Conservation (phyloP, 1,139 yeast genomes). For the Yueomyces sp. region DNA sequence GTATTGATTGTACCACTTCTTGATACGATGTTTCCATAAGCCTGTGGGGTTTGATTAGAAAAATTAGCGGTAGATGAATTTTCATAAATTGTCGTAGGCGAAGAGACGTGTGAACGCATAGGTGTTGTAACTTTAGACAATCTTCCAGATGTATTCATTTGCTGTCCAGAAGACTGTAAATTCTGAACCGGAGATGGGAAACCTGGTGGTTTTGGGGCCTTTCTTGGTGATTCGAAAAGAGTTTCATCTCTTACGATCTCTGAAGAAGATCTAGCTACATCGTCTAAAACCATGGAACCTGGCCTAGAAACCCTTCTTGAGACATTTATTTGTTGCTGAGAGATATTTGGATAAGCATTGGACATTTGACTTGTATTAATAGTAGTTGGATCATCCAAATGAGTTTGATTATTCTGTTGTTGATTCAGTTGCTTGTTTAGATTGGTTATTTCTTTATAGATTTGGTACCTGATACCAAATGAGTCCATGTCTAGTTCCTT, state of each 20-base stretch:
- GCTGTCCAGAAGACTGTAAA: constrained; percentile 11
- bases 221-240: constrained; percentile 45
- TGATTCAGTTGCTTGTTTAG: constrained; percentile 26
- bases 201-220: constrained; percentile 48
- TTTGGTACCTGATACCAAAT: constrained; percentile 90
- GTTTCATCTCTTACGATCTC: constrained; percentile 7
- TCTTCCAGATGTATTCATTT: neutral
- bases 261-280: neutral
- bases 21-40: neutral
- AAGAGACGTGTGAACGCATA: neutral
- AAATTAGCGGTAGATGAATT: neutral
- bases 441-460: constrained; percentile 77
- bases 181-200: constrained; percentile 37
- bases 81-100: neutral
- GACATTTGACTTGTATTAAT: neutral
- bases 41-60: neutral
- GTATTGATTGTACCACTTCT: neutral
- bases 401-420: neutral
- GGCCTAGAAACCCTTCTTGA: constrained; percentile 10
- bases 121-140: neutral
- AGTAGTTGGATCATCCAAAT: neutral
- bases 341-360: neutral
- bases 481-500: constrained; percentile 87
- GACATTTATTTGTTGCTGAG: constrained; percentile 8
- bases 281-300: neutral